Evolutionary conservation across 257 asterid genomes (phyloP).

Genomic region (Verbena officinalis): DNA sequence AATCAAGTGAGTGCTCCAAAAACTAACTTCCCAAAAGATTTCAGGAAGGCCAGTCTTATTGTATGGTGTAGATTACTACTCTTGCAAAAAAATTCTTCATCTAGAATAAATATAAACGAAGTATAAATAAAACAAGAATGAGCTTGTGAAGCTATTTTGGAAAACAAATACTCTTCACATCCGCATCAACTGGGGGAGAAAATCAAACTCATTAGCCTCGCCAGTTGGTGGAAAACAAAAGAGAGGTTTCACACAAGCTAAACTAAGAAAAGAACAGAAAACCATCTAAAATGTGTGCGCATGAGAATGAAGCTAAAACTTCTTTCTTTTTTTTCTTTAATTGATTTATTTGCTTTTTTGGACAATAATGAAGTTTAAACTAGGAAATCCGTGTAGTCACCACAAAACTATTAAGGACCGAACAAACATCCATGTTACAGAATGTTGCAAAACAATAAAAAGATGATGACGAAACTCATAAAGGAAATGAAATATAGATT

Average conservation of each 20-base stretch:
- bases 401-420: conserved; percentile 2
- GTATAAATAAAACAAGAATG: neutral
- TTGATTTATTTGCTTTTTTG: no score
- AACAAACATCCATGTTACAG: neutral
- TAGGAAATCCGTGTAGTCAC: neutral
- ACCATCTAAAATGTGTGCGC: no score
- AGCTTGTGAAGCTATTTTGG: neutral
- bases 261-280: no score
- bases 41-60: neutral
- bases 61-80: neutral
- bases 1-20: neutral
- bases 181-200: no score
- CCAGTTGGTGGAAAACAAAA: no score
- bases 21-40: neutral
- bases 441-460: conserved; percentile 12
- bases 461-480: neutral
- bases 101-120: neutral
- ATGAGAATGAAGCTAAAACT: no score
- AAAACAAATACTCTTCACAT: no score
- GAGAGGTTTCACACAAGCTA: no score
- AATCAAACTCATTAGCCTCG: no score
- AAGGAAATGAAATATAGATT: conserved; percentile 17
- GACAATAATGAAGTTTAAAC: neutral
- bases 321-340: no score
- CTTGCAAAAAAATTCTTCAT: neutral